Conservation (phyloP, 768 basidiomycete genomes). For the Boletus subcaerulescens region DNA sequence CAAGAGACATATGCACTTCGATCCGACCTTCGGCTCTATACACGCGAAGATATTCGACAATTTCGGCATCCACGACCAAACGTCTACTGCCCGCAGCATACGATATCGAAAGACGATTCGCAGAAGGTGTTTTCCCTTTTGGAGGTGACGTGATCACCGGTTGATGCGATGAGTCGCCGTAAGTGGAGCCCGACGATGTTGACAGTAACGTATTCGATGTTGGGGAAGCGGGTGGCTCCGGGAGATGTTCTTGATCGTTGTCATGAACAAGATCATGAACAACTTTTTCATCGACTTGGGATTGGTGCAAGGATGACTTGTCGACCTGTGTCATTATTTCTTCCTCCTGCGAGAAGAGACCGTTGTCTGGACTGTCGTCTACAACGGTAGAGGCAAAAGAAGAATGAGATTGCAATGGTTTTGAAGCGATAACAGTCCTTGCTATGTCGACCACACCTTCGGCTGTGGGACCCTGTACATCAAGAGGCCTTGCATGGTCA, state of each 20-base stretch:
- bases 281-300: slow-evolving; percentile 16
- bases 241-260: slow-evolving; percentile 45
- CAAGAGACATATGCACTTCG: slow-evolving; percentile 69
- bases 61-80: slow-evolving; percentile 84
- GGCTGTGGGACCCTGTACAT: slow-evolving; percentile 38
- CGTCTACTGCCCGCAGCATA: slow-evolving; percentile 88
- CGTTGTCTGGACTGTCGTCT: slow-evolving; percentile 40
- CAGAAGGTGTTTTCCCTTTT: slow-evolving; percentile 54
- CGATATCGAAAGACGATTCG: slow-evolving; percentile 89
- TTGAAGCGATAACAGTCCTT: slow-evolving; percentile 11
- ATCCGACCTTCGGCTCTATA: slow-evolving; percentile 82
- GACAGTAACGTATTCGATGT: slow-evolving; percentile 46
- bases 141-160: slow-evolving; percentile 29
- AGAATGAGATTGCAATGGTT: slow-evolving; percentile 40
- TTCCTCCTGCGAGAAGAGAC: slow-evolving; percentile 28
- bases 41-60: slow-evolving; percentile 78
- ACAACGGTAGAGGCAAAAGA: slow-evolving; percentile 54
- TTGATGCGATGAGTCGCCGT: slow-evolving; percentile 44
- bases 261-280: slow-evolving; percentile 13
- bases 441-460: not conserved
- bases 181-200: slow-evolving; percentile 35
- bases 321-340: slow-evolving; percentile 15
- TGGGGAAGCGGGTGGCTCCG: slow-evolving; percentile 60
- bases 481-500: slow-evolving; percentile 46
- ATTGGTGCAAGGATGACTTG: slow-evolving; percentile 20